Conservation (phyloP, 2,329 filamentous ascomycete genomes). For the Colletotrichum magnum region DNA sequence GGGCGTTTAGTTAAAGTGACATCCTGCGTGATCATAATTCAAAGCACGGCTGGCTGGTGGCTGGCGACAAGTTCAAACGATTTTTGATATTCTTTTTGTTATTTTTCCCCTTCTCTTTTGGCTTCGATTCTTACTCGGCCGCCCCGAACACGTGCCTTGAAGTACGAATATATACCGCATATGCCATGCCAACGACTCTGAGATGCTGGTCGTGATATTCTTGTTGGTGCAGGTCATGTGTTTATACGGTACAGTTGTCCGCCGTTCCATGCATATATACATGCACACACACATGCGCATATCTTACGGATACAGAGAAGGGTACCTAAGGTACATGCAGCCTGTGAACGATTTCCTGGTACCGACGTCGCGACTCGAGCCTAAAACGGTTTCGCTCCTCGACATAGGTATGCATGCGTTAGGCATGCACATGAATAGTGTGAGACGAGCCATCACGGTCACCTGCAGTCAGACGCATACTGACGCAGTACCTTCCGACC, state of each 20-base stretch:
- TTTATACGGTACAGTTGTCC: slow-evolving; percentile 14
- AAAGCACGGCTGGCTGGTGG: too few relatives aligned
- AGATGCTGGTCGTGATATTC: too few relatives aligned
- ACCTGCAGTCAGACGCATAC: slow-evolving; percentile 20
- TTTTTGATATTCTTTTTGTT: background rate
- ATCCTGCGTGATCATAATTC: too few relatives aligned
- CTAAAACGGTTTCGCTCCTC: slow-evolving; percentile 36
- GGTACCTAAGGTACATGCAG: slow-evolving; percentile 1
- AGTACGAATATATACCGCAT: too few relatives aligned
- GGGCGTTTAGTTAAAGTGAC: background rate
- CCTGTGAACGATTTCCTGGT: slow-evolving; percentile 28
- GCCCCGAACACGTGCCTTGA: too few relatives aligned
- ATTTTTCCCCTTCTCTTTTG: too few relatives aligned
- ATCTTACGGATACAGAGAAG: too few relatives aligned
- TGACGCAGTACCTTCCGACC: slow-evolving; percentile 10
- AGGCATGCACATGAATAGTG: slow-evolving; percentile 23
- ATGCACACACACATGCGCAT: background rate
- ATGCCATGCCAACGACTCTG: too few relatives aligned
- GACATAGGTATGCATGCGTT: slow-evolving; percentile 29
- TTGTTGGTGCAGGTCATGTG: background rate
- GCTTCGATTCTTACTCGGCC: too few relatives aligned
- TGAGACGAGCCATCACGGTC: slow-evolving; percentile 9
- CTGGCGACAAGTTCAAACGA: background rate
- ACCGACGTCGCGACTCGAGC: slow-evolving; percentile 38
- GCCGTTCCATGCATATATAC: slow-evolving; percentile 17